Conservation (phyloP, 805 yeast genomes). For the Metschnikowia lachancei region DNA sequence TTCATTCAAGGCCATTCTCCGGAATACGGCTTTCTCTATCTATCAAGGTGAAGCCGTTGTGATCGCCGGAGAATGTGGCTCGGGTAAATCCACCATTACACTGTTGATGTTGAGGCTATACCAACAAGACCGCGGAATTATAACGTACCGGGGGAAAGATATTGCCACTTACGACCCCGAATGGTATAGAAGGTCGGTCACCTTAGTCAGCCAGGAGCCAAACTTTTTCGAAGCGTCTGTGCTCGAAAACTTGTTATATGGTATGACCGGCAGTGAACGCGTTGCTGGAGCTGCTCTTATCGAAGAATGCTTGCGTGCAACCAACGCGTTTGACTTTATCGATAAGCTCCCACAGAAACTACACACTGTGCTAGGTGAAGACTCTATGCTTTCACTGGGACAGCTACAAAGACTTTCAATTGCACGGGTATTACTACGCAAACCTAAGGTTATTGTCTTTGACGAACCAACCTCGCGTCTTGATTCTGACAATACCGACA, state of each 20-base stretch:
- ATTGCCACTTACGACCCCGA: slow-evolving; percentile 45
- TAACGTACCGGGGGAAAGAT: slow-evolving; percentile 48
- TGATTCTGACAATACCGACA: slow-evolving; percentile 58
- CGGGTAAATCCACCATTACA: slow-evolving; percentile 83
- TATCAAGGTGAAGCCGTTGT: slow-evolving; percentile 53
- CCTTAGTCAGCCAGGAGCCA: slow-evolving; percentile 77
- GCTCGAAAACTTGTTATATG: slow-evolving; percentile 67
- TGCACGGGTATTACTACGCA: slow-evolving; percentile 72
- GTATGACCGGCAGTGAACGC: slow-evolving; percentile 30
- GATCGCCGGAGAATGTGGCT: slow-evolving; percentile 82
- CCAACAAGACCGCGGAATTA: slow-evolving; percentile 34
- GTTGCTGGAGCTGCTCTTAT: slow-evolving; percentile 31
- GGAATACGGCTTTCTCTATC: slow-evolving; percentile 44
- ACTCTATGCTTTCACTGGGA: slow-evolving; percentile 73
- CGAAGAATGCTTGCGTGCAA: slow-evolving; percentile 38
- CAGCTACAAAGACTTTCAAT: slow-evolving; percentile 84
- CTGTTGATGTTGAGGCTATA: slow-evolving; percentile 57
- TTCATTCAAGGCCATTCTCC: slow-evolving; percentile 32
- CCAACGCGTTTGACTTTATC: slow-evolving; percentile 56
- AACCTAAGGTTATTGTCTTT: slow-evolving; percentile 63
- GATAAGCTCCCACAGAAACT: slow-evolving; percentile 54
- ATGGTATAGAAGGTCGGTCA: slow-evolving; percentile 51
- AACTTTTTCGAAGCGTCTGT: slow-evolving; percentile 71
- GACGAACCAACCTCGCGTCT: slow-evolving; percentile 92
- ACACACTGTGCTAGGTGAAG: slow-evolving; percentile 54